Conservation (phyloP, 352 stramenopile genomes). For the Globisporangium barbulae region DNA sequence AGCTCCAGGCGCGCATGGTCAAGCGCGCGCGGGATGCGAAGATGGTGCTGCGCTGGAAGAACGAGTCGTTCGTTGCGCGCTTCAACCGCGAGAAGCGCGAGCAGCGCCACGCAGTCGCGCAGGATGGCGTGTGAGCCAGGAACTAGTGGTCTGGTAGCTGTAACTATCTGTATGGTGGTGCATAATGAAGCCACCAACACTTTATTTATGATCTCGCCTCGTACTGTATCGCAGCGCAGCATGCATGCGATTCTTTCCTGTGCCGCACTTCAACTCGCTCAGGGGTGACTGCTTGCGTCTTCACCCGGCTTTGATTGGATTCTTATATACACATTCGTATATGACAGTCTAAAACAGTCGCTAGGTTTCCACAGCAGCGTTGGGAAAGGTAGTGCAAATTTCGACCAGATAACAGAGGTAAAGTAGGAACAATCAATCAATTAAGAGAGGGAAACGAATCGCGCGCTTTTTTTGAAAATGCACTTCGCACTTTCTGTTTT, state of each 20-base stretch:
- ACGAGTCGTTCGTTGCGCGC: conserved; percentile 74
- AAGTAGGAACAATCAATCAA: background rate
- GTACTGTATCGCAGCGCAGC: background rate
- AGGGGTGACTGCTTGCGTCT: background rate
- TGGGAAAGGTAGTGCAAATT: background rate
- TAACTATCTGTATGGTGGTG: background rate
- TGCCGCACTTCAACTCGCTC: background rate
- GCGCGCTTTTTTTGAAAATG: background rate
- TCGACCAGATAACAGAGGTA: background rate
- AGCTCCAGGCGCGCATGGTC: conserved; percentile 50
- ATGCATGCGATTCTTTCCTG: background rate
- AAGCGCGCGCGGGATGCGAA: conserved; percentile 45
- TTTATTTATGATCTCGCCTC: background rate
- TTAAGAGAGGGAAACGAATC: background rate
- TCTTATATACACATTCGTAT: background rate
- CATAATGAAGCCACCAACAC: background rate
- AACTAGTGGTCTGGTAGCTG: background rate
- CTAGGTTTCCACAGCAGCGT: too few relatives aligned
- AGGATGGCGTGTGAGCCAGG: background rate
- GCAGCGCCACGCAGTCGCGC: conserved; percentile 25
- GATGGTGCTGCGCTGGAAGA: conserved; percentile 63
- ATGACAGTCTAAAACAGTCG: background rate
- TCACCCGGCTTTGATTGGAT: background rate
- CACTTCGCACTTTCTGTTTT: background rate
- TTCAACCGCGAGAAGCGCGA: conserved; percentile 79